Evolutionary conservation across 345 rosid genomes (phyloP).

Genomic region (Brassica cretica): DNA sequence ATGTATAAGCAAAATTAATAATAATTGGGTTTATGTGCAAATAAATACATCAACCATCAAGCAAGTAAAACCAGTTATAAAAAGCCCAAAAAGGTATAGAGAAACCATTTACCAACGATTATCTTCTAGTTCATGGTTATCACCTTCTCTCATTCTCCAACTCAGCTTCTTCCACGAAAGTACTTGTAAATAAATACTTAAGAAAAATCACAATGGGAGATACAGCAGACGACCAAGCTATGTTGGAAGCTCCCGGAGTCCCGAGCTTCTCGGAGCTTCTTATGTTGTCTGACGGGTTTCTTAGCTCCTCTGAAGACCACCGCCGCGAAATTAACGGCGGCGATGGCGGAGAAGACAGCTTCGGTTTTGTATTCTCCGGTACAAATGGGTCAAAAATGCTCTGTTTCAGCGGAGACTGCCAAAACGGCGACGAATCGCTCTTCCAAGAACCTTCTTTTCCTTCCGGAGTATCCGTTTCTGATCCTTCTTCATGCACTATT

Average conservation of each 20-base stretch:
- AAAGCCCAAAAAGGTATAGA: constrained; percentile 15
- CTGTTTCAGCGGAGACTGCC: constrained; percentile 57
- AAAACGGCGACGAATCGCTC: constrained; percentile 36
- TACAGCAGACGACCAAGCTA: constrained; percentile 29
- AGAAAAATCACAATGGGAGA: constrained; percentile 47
- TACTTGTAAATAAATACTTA: neutral
- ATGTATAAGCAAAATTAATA: neutral
- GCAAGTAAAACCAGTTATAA: constrained; percentile 25
- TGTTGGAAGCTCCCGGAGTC: constrained; percentile 21
- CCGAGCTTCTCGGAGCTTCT: constrained; percentile 69
- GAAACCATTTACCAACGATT: constrained; percentile 13
- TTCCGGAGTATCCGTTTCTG: constrained; percentile 25
- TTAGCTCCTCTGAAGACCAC: constrained; percentile 27
- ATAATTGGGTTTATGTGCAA: neutral
- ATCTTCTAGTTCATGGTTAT: constrained; percentile 6
- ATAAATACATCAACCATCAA: constrained; percentile 11
- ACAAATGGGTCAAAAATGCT: constrained; percentile 66
- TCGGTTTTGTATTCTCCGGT: constrained; percentile 38
- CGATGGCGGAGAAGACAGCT: constrained; percentile 31
- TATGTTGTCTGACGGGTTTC: constrained; percentile 45
- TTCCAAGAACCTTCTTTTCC: constrained; percentile 30
- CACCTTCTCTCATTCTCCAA: constrained; percentile 13
- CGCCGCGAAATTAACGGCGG: neutral
- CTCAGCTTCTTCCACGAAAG: constrained; percentile 1
- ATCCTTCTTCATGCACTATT: constrained; percentile 36